These are phyloP conservation scores for Handroanthus guayacan DNA, from an alignment of 257 asterid species.

Conservation along the genomic window DNA sequence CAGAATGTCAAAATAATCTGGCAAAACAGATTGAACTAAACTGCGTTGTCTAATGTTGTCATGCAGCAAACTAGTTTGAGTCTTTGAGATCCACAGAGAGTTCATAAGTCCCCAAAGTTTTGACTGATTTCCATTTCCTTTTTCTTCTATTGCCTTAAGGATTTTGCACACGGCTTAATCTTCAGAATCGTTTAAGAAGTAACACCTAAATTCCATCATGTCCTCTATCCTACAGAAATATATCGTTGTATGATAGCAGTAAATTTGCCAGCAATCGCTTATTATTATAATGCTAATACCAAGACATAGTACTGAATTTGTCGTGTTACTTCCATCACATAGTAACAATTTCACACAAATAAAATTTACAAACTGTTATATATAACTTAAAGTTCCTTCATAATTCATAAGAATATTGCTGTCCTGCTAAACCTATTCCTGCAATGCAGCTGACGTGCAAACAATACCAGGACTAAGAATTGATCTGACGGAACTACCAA, in stretches of 20 bases:
- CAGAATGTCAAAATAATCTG: not conserved
- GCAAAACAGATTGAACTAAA: not conserved
- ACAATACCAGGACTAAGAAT: not conserved
- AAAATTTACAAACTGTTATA: not conserved
- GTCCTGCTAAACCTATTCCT: not conserved
- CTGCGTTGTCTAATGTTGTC: not conserved
- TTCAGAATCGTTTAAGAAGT: not conserved
- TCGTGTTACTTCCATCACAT: not conserved
- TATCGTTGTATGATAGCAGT: not conserved
- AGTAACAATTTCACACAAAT: not conserved
- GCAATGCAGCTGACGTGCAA: not conserved
- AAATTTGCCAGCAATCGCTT: not conserved
- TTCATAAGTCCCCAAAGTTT: not conserved
- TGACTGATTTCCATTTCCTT: not conserved
- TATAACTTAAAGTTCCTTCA: not conserved
- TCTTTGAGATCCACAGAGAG: not conserved
- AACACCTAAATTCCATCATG: not conserved
- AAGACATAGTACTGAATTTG: not conserved
- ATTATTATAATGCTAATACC: not conserved
- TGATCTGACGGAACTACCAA: not conserved
- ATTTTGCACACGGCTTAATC: not conserved
- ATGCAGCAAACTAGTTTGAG: not conserved
- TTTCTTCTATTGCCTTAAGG: not conserved
- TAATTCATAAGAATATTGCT: not conserved
- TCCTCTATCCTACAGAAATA: not conserved